Base-by-base conservation (phyloP, 495 filamentous ascomycete species). In the Schizothecium vesticola region DNA sequence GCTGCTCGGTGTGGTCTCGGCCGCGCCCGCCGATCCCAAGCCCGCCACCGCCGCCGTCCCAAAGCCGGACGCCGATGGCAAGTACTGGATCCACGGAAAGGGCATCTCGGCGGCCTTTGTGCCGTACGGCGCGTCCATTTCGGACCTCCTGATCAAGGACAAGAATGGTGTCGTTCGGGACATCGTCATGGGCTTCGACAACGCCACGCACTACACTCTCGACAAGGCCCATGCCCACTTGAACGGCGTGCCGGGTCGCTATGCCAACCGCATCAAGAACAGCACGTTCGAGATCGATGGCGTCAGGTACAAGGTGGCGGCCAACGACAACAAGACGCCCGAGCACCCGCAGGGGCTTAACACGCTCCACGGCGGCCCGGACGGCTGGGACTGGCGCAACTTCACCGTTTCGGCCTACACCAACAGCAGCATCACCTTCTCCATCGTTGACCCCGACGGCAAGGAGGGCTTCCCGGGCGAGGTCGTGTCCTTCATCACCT, bases 201-300 rank as follows among this genome's bases (percentile, higher is more conserved):
- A 94, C 72, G 89, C 90, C 24, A 87, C 77, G 51, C 83, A 90
- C 64, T 96, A 95, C 75, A 73, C 82, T 9, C 78, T 86, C 36
- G 91, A 94, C 71, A 78, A 77, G 51, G 83, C 86, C 63, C 90
- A 91, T 79, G 91, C 90, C 61, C 91, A 89, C 81, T 90, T 91
- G 67, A 91, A 91, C 56, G 83, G 88, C 8, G 85, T 92, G n/a
- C 89, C 88, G 6, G 92, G 92, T 43, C 89, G 91, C 21, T 94
- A 94, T 73, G 91, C 91, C 56, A 94, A 96, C 78, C 88, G 91
- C 33, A 96, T 95, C 80, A 92, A 90, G 83, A 95, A 95, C 77
- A 88, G 87, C 69, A 91, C 87, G 10, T 96, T 95, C 73, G 83
- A 82, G 67, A 85, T 94, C 67, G 89, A 92, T 62, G 89, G 86